Conservation (phyloP, 2,329 filamentous ascomycete species). For the Colletotrichum sp. region DNA sequence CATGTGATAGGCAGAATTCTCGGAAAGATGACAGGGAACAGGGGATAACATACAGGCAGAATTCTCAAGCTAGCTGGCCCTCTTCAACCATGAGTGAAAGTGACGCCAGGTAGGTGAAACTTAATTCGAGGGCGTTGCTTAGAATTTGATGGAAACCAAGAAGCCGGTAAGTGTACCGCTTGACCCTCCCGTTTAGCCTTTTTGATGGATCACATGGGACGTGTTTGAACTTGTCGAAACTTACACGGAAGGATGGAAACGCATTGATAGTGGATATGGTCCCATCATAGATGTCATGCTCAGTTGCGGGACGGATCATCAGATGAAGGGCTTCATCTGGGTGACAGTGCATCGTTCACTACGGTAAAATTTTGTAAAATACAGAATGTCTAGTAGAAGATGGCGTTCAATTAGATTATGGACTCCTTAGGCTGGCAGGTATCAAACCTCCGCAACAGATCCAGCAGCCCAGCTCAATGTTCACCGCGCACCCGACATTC, state of each 20-base stretch:
- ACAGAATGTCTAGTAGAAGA: background rate
- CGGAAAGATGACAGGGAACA: background rate
- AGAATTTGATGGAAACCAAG: background rate
- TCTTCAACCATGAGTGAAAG: background rate
- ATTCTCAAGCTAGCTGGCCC: background rate
- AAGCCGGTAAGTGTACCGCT: background rate
- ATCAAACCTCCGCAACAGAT: background rate
- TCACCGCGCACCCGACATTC: background rate
- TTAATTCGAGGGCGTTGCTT: background rate
- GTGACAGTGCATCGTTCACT: fast-evolving
- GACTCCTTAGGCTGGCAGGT: background rate
- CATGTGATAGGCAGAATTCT: background rate
- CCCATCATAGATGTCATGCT: background rate
- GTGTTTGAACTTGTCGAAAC: background rate
- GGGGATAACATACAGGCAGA: fast-evolving
- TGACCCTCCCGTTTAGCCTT: background rate
- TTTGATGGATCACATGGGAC: background rate
- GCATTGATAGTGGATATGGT: background rate
- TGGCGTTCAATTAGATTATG: background rate
- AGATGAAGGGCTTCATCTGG: background rate
- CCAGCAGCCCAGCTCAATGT: background rate
- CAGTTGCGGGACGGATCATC: background rate
- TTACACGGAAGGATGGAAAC: background rate
- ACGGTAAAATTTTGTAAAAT: too few species aligned
- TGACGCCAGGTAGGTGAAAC: background rate